Conservation (phyloP, 306 rosid species). For the Biancaea sappan region DNA sequence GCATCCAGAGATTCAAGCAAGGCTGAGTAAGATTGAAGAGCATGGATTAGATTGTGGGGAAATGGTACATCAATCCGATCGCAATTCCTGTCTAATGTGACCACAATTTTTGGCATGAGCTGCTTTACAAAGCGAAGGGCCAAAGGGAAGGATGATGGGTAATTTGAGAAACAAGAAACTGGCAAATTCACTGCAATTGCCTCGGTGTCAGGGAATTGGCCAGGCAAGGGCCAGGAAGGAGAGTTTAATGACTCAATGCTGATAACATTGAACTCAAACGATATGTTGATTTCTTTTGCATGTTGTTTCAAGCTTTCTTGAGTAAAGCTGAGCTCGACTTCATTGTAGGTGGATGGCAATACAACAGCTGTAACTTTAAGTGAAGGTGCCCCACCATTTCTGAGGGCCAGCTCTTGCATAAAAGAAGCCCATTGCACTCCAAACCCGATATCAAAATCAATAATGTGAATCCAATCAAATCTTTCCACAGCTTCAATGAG, state of each 20-base stretch:
- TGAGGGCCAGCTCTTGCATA: slow-evolving; percentile 82
- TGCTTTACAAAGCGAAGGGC: slow-evolving; percentile 72
- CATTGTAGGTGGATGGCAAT: slow-evolving; percentile 56
- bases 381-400: slow-evolving; percentile 53
- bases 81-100: slow-evolving; percentile 64
- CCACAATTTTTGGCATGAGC: slow-evolving; percentile 71
- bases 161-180: slow-evolving; percentile 50
- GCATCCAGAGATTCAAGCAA: slow-evolving; percentile 90
- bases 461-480: slow-evolving; percentile 63
- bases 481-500: slow-evolving; percentile 78
- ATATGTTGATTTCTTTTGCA: slow-evolving; percentile 65
- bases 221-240: slow-evolving; percentile 56
- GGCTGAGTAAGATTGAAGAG: slow-evolving; percentile 60
- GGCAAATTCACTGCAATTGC: slow-evolving; percentile 82
- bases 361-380: slow-evolving; percentile 82
- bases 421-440: slow-evolving; percentile 96
- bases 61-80: slow-evolving; percentile 65
- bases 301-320: slow-evolving; percentile 64
- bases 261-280: slow-evolving; percentile 63
- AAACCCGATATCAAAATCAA: slow-evolving; percentile 88
- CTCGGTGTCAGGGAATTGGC: slow-evolving; percentile 50
- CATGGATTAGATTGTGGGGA: slow-evolving; percentile 56
- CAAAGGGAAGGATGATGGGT: slow-evolving; percentile 53
- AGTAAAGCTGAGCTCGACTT: slow-evolving; percentile 76
- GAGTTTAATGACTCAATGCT: slow-evolving; percentile 61